Evolutionary conservation across 768 basidiomycete genomes (phyloP), one percentile per base, ranked within the genome.

Genomic region (Pleurotus giganteus): DNA sequence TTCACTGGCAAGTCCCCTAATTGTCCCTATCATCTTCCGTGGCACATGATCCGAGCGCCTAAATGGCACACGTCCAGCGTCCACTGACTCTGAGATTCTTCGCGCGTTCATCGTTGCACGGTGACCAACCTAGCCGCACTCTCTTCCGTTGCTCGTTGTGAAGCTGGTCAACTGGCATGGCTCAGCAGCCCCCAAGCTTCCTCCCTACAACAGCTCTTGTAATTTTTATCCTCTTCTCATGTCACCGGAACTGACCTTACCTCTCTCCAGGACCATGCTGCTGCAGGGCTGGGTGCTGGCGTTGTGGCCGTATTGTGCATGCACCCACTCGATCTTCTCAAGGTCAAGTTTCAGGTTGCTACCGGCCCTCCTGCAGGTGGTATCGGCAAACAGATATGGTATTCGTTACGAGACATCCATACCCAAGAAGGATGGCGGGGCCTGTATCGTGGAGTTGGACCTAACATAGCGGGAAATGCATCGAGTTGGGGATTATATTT

Each of bases 401-500:
- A 70, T 37, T 82, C 91, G 0, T 67, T 98, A 49, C 76, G 76
- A 39, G 83, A 85, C 53, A 94, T 98, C 34, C 82, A 89, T 21
- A 78, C 73, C 43, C 73, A 77, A 32, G 82, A 90, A 55, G 96
- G 97, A 4, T 89, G 85, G 83, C 78, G 71, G 57, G 96, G 95
- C 0, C 73, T 98, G 46, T 98, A 98, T 68, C 81, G 96, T 52
- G 97, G 97, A 13, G 75, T 98, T 28, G 81, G 84, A 0, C 84
- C 94, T 2, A 99, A 98, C 69, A 80, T 98, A 57, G 91, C 91
- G 0, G 97, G 96, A 11, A 98, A 98, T 60, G 94, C 95, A 17
- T 86, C 88, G 6, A 95, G 93, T 63, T 99, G 97, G 97, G 97
- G 97, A 0, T 71, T 98, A 23, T 99, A 99, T 71, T 99, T 99